These are phyloP conservation scores for Globisporangium barbulae DNA, from an alignment of 352 stramenopile species.

Conservation along the genomic window DNA sequence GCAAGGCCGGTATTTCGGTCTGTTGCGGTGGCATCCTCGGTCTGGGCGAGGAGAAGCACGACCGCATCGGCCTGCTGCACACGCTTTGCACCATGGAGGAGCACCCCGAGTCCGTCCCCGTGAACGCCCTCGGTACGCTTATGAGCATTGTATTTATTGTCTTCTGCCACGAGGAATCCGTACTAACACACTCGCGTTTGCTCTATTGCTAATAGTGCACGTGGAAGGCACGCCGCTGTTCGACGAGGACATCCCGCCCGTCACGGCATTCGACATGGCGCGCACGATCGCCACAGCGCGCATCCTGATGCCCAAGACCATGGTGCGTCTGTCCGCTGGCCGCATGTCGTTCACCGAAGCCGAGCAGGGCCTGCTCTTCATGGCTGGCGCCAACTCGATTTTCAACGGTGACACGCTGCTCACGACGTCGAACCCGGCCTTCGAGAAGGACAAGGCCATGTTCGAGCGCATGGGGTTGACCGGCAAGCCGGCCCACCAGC, in stretches of 20 bases:
- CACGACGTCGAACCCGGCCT: constrained; percentile 95
- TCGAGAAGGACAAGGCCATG: constrained; percentile 93
- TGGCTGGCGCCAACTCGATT: constrained; percentile 97
- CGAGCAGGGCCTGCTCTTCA: constrained; percentile 97
- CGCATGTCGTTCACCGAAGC: constrained; percentile 95
- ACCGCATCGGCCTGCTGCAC: constrained; percentile 94
- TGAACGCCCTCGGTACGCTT: constrained; percentile 89
- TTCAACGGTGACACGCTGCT: constrained; percentile 98
- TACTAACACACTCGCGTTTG: background rate
- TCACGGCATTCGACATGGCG: constrained; percentile 96
- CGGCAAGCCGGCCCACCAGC: constrained; percentile 94
- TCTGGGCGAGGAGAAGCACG: constrained; percentile 93
- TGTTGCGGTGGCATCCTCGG: constrained; percentile 98
- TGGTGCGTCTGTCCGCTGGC: constrained; percentile 96
- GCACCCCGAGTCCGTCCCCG: constrained; percentile 96
- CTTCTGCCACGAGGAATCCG: background rate
- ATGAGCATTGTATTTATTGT: background rate
- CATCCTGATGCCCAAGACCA: constrained; percentile 97
- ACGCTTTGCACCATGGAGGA: constrained; percentile 94
- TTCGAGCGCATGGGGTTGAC: constrained; percentile 94
- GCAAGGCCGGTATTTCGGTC: constrained; percentile 96
- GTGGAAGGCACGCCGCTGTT: constrained; percentile 95
- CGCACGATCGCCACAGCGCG: constrained; percentile 97
- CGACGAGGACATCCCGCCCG: constrained; percentile 81
- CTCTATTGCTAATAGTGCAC: constrained; percentile 50